Base-by-base conservation (phyloP, 1,284 basidiomycete species). In the Trametes versicolor region DNA sequence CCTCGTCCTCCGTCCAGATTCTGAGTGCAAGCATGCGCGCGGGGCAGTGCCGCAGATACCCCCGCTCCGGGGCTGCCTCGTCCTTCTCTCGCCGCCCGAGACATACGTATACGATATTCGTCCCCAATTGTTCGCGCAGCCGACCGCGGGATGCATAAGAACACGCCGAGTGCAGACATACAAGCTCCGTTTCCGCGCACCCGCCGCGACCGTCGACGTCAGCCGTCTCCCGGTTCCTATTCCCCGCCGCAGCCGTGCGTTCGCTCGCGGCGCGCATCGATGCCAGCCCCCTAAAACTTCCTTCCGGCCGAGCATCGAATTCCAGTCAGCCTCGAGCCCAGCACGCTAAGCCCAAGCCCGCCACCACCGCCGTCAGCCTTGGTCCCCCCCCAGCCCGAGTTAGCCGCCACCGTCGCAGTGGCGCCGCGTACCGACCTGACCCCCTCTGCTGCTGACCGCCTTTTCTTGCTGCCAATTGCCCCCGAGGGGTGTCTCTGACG, bases 261-360 rank as follows among this genome's bases (percentile, higher is more conserved):
- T 39, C 37, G 10, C 10, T 39, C 37, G 37, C 45, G 2, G 21
- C 25, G 45, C 9, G 45, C 25, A 21, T 51, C 7, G 4, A 50
- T 36, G 50, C 34, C 50, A 51, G 32, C 50, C 50, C 34, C 6
- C 45, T 48, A n/a, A 34, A 51, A 51, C 17, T 34, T 51, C 15
- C 12, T 34, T 21, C 50, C 50, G 19, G 29, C 29, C 50, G 29
- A 51, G 50, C 1, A 34, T 32, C 21, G 29, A 32, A 25, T 9
- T 48, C 23, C 45, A 25, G 45, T 34, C 29, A 51, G 50, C 29
- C 29, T 32, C 8, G 29, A 3, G 29, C 50, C 50, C 50, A 51
- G 50, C 50, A 32, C 50, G 50, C 50, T 34, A 32, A 51, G 50
- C 32, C 29, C 50, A 32, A 51, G 50, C 32, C 29, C 50, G 50